A percentile compares a stretch with the other conserved stretches of the same genome.
These are phyloP conservation scores for Aspergillus fumigatiaffinis DNA, from an alignment of 2,329 filamentous ascomycete genomes.

Conservation along the genomic window DNA sequence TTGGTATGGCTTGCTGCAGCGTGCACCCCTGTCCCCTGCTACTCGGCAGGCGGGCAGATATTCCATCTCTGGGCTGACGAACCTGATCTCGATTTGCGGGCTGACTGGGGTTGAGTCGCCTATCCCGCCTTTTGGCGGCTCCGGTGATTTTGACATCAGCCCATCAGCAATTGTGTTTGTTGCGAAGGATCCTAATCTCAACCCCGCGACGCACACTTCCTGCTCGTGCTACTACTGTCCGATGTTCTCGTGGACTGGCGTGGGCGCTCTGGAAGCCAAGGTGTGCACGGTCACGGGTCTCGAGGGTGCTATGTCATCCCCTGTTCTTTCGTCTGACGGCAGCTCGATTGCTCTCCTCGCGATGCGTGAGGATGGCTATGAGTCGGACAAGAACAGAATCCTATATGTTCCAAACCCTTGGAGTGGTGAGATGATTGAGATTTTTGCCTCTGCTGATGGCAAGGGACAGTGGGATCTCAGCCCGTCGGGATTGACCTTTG, in stretches of 20 bases:
- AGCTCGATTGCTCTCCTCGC: constrained; percentile 41
- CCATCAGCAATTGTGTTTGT: constrained; percentile 44
- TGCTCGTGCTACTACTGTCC: constrained; percentile 45
- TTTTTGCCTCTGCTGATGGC: constrained; percentile 36
- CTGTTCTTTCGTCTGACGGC: constrained; percentile 43
- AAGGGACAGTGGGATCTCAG: constrained; percentile 41
- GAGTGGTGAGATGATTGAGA: constrained; percentile 37
- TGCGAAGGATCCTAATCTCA: constrained; percentile 43
- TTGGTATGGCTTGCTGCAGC: constrained; percentile 47
- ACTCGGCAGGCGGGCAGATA: constrained; percentile 37
- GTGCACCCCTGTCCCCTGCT: constrained; percentile 33
- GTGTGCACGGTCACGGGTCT: constrained; percentile 32
- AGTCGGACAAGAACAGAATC: constrained; percentile 46
- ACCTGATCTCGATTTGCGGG: constrained; percentile 39
- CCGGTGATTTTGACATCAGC: constrained; percentile 46
- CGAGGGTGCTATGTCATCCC: constrained; percentile 43
- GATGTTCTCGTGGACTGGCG: constrained; percentile 40
- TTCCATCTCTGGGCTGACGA: constrained; percentile 40
- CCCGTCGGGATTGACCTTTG: constrained; percentile 39
- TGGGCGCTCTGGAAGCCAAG: constrained; percentile 28
- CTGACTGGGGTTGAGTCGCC: constrained; percentile 43
- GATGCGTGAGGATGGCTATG: constrained; percentile 45
- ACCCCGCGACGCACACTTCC: constrained; percentile 45
- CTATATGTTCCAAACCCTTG: constrained; percentile 41
- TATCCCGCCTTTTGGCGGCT: constrained; percentile 46